These are phyloP conservation scores for Acer saccharum DNA, from an alignment of 345 rosid genomes.

Conservation along the genomic window DNA sequence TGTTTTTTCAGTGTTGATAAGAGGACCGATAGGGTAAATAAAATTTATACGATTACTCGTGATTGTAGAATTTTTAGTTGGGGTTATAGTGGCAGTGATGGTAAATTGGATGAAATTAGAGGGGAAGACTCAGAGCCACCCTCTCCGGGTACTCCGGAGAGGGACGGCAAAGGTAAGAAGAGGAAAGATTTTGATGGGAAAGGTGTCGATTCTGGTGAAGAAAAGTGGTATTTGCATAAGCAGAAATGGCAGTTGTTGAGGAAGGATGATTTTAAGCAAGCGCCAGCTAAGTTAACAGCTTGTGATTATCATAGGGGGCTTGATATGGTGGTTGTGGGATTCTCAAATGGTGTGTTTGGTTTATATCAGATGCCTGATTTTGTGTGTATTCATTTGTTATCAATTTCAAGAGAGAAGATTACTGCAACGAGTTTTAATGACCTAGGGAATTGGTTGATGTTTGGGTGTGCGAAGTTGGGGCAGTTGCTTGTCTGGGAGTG, in stretches of 20 bases:
- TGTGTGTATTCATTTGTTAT: slow-evolving; percentile 78
- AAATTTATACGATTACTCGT: slow-evolving; percentile 67
- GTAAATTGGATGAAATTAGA: slow-evolving; percentile 28
- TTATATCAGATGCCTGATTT: slow-evolving; percentile 97
- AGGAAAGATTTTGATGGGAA: slow-evolving; percentile 63
- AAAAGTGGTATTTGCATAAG: slow-evolving; percentile 55
- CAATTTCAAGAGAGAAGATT: slow-evolving; percentile 85
- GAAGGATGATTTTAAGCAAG: slow-evolving; percentile 84
- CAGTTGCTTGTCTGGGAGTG: slow-evolving; percentile 99
- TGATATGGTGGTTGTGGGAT: slow-evolving; percentile 87
- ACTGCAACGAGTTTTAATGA: slow-evolving; percentile 85
- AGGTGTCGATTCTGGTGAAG: slow-evolving; percentile 32
- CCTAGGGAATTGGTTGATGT: slow-evolving; percentile 92
- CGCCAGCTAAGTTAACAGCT: slow-evolving; percentile 63
- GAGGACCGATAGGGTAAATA: slow-evolving; percentile 48
- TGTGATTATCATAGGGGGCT: slow-evolving; percentile 85
- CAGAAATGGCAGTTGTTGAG: slow-evolving; percentile 73
- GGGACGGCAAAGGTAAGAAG: slow-evolving; percentile 52
- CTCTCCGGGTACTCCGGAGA: slow-evolving; percentile 71
- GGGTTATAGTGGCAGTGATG: slow-evolving; percentile 46
- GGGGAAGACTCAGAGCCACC: slow-evolving; percentile 44
- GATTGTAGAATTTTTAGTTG: slow-evolving; percentile 85
- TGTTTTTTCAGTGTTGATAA: slow-evolving; percentile 88
- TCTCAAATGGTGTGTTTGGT: slow-evolving; percentile 88
- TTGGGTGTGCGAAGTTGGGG: slow-evolving; percentile 93